Evolutionary conservation across 805 yeast genomes (phyloP), one percentile per base, ranked within the genome.

Genomic region (Metschnikowia arizonensis): DNA sequence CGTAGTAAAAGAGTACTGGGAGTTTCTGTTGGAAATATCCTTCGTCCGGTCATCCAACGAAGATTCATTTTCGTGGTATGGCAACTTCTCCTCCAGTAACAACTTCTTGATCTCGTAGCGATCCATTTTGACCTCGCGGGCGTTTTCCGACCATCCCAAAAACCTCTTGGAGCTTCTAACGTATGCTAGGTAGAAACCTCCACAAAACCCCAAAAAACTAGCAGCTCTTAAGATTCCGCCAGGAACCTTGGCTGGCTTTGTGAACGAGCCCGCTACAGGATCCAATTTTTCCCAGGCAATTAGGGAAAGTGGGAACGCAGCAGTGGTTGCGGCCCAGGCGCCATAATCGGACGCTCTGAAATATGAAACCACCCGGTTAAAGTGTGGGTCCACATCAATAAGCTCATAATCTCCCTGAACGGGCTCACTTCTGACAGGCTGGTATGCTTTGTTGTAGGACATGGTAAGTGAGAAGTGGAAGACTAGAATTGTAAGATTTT

Each of bases 311-410:
- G 76, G 76, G 58, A 70, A 67, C 9, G 65, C 73, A 26, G 61
- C 73, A n/a, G 74, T 58, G 32, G 66, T 53, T 14, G 66, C 66
- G 5, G 67, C 74, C 75, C 74, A 70, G 15, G 71, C 62, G 6
- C 71, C 75, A 56, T 77, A 78, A 67, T 87, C 96, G 11, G 82
- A 70, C 17, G 77, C 63, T 61, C 96, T 76, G 68, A 86, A 78
- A 68, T 82, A 88, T 36, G 79, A 68, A 11, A 87, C 81, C 25
- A 88, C 95, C 48, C 86, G 74, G 31, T 63, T 59, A 66, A 87
- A 85, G 52, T 81, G 81, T 25, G 96, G 96, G 62, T 87, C 96
- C 42, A 77, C 73, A 61, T 87, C 96, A 56, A 87, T 88, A 44
- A 72, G 58, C 57, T 72, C 76, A 53, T 69, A 72, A 57, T 71